phyloP scores from a whole-genome alignment of 192 early-diverging fungal genomes.

The Piromyces sp. region DNA sequence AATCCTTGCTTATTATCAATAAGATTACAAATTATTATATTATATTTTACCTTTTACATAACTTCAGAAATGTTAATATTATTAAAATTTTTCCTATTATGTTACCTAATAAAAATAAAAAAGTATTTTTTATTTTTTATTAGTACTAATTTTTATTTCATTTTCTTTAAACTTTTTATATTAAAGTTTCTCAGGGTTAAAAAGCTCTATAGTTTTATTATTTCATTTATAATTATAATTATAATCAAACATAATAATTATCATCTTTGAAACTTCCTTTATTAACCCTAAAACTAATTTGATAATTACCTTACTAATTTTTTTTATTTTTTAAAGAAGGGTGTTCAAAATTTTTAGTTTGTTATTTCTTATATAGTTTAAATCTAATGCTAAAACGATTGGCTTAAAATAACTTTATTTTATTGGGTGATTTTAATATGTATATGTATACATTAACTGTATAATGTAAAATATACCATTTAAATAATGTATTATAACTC shows the following conservation, averaged over 20 bases:
- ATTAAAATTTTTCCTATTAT: too few species aligned
- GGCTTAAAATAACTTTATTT: not conserved
- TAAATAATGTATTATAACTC: too few species aligned
- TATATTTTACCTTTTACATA: too few species aligned
- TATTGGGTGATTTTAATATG: not conserved
- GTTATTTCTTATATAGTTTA: not conserved
- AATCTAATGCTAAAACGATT: not conserved
- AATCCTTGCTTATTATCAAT: not conserved
- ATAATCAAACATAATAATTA: not conserved
- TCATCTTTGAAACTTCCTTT: not conserved
- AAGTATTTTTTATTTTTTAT: not conserved
- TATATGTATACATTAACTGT: not conserved
- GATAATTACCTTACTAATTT: not conserved
- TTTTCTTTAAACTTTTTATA: too few species aligned
- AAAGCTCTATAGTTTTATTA: not conserved
- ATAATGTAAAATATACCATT: too few species aligned
- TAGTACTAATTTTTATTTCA: not conserved
- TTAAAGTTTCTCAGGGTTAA: not conserved
- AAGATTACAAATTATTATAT: too few species aligned
- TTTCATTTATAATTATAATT: not conserved
- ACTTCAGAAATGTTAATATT: too few species aligned
- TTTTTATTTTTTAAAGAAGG: not conserved
- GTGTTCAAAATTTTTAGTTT: not conserved
- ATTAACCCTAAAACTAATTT: too few species aligned
- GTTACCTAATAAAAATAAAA: too few species aligned